These are phyloP conservation scores for Scleroderma bovista DNA, from an alignment of 768 basidiomycete species.

Conservation along the genomic window DNA sequence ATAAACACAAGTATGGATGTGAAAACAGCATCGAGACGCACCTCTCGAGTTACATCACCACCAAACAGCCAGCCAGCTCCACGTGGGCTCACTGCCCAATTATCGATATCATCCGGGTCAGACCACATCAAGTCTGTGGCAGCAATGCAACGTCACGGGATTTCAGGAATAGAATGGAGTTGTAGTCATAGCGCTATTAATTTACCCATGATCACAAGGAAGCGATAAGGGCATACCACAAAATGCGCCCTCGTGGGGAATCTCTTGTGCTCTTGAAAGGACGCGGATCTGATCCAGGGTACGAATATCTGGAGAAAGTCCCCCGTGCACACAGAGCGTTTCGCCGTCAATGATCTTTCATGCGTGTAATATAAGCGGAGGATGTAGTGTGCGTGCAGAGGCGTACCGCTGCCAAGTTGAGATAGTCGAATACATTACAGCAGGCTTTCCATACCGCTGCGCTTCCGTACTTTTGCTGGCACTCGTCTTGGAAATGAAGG, in stretches of 20 bases:
- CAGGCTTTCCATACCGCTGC: conserved; percentile 96
- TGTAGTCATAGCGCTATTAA: too few species aligned
- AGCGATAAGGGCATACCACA: conserved; percentile 64
- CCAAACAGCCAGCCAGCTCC: conserved; percentile 98
- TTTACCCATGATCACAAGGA: too few species aligned
- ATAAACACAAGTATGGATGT: background rate
- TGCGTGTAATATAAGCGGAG: background rate
- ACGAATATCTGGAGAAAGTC: conserved; percentile 91
- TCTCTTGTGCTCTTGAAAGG: conserved; percentile 91
- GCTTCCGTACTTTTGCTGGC: conserved; percentile 96
- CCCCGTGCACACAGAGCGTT: conserved; percentile 92
- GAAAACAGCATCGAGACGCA: conserved; percentile 22
- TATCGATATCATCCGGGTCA: conserved; percentile 91
- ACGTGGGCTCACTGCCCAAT: conserved; percentile 94
- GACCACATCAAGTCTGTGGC: conserved; percentile 93
- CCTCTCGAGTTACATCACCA: conserved; percentile 78
- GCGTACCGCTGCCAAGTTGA: conserved; percentile 89
- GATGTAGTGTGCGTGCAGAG: background rate
- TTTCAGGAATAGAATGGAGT: too few species aligned
- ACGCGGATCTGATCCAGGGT: conserved; percentile 94
- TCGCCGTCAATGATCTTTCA: conserved; percentile 90
- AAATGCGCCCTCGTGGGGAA: conserved; percentile 98
- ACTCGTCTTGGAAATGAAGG: conserved; percentile 61
- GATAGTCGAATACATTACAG: conserved; percentile 92
- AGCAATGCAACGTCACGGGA: background rate